A percentile compares a stretch with the other conserved stretches of the same genome.
Evolutionary conservation across 495 filamentous ascomycete species (phyloP).

Genomic region (Aspergillus egyptiacus): DNA sequence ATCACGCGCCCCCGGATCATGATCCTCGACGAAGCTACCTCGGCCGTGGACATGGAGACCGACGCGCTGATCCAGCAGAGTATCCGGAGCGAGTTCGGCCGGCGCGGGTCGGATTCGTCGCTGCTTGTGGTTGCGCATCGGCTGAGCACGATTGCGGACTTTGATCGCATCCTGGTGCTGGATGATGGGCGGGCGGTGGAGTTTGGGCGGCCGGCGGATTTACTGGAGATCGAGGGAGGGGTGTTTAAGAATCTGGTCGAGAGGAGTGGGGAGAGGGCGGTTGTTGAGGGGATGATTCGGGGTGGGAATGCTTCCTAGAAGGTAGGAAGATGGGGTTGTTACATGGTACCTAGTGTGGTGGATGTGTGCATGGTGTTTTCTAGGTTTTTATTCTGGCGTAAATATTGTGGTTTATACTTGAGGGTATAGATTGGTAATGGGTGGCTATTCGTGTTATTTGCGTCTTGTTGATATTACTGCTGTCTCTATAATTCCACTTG

Average conservation of each 20-base stretch:
- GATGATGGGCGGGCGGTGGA: constrained; percentile 69
- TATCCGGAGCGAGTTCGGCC: constrained; percentile 71
- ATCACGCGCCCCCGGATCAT: constrained; percentile 74
- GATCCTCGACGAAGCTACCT: constrained; percentile 87
- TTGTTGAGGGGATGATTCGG: constrained; percentile 50
- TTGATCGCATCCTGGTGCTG: constrained; percentile 78
- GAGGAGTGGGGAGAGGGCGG: constrained; percentile 64
- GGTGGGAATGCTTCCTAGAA: too few species aligned
- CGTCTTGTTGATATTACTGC: too few species aligned
- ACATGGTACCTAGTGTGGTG: too few species aligned
- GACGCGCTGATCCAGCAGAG: constrained; percentile 76
- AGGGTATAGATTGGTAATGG: too few species aligned
- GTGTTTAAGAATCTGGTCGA: constrained; percentile 69
- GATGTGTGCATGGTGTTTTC: too few species aligned
- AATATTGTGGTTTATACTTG: too few species aligned
- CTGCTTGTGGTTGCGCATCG: constrained; percentile 86
- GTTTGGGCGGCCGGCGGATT: constrained; percentile 61
- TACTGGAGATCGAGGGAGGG: constrained; percentile 52
- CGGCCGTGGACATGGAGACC: constrained; percentile 81
- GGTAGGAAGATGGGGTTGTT: too few species aligned
- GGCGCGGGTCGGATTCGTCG: constrained; percentile 61
- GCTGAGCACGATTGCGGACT: constrained; percentile 78
- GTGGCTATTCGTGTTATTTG: too few species aligned
- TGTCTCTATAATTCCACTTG: too few species aligned
- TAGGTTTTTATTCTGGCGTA: too few species aligned